phyloP scores from a whole-genome alignment of 352 stramenopile species.

The Albugo candida region DNA sequence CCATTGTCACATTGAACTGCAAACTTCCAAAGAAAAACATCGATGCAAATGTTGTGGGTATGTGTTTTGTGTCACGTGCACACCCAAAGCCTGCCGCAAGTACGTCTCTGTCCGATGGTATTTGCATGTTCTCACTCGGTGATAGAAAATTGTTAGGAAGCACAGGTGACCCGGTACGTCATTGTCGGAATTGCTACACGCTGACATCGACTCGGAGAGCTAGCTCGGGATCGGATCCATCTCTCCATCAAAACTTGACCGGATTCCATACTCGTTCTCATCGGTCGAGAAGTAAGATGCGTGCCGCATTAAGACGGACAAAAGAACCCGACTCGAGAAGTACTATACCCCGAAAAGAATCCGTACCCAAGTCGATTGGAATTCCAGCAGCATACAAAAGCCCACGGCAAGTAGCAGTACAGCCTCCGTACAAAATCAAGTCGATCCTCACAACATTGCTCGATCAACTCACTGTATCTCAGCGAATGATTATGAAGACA shows the following conservation, averaged over 20 bases:
- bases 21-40: slow-evolving; percentile 36
- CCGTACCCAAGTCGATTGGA: slow-evolving; percentile 2
- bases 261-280: too few species aligned
- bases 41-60: slow-evolving; percentile 72
- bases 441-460: slow-evolving; percentile 67
- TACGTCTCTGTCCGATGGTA: slow-evolving; percentile 5
- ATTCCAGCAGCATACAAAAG: neutral
- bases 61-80: slow-evolving; percentile 58
- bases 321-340: too few species aligned
- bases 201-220: slow-evolving; percentile 38
- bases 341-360: too few species aligned
- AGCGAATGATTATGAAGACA: slow-evolving; percentile 77
- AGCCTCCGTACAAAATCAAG: slow-evolving; percentile 45
- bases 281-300: too few species aligned
- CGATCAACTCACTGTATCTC: slow-evolving; percentile 62
- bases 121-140: neutral
- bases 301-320: too few species aligned
- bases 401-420: neutral
- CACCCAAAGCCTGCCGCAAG: slow-evolving; percentile 51
- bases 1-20: slow-evolving; percentile 38
- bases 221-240: slow-evolving; percentile 13
- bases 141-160: slow-evolving; percentile 39
- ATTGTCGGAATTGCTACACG: slow-evolving; percentile 64
- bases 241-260: neutral
- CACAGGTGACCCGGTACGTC: slow-evolving; percentile 34